These are phyloP conservation scores for Fusarium ambrosium DNA, from an alignment of 2,329 filamentous ascomycete genomes.

Conservation along the genomic window DNA sequence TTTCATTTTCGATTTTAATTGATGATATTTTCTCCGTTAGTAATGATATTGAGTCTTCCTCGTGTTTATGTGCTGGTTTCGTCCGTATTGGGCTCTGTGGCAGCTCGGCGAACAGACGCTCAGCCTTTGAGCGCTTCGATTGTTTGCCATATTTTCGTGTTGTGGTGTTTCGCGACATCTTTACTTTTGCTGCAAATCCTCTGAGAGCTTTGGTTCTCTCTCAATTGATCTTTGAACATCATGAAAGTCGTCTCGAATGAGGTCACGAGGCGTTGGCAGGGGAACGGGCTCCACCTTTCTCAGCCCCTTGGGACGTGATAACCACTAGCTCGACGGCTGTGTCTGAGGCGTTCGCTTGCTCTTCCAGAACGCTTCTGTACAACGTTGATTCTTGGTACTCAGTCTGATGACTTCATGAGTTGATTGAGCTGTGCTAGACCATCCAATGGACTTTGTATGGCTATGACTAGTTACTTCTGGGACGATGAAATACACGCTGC, in stretches of 20 bases:
- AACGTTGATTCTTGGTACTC: not conserved
- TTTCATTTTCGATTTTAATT: constrained; percentile 42
- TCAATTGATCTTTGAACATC: not conserved
- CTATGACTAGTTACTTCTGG: too few relatives aligned
- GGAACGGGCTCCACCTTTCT: constrained; percentile 32
- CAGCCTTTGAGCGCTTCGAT: constrained; percentile 60
- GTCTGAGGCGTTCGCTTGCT: not conserved
- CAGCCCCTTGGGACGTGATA: not conserved
- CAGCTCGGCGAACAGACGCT: constrained; percentile 65
- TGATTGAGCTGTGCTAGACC: not conserved
- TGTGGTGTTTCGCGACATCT: constrained; percentile 61
- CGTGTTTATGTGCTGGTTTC: constrained; percentile 21
- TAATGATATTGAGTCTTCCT: constrained; percentile 48
- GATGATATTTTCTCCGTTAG: constrained; percentile 54
- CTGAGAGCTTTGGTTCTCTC: constrained; percentile 1
- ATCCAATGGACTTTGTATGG: not conserved
- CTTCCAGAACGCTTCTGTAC: not conserved
- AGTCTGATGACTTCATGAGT: not conserved
- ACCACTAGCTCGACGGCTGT: not conserved
- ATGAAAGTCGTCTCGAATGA: constrained; percentile 19
- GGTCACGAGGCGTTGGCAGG: constrained; percentile 39
- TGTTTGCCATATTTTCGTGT: constrained; percentile 66
- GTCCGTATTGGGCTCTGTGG: constrained; percentile 63
- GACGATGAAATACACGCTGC: not conserved
- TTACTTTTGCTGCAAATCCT: constrained; percentile 21